Evolutionary conservation across 192 early-diverging fungal genomes (phyloP).

Genomic region (Podila minutissima): DNA sequence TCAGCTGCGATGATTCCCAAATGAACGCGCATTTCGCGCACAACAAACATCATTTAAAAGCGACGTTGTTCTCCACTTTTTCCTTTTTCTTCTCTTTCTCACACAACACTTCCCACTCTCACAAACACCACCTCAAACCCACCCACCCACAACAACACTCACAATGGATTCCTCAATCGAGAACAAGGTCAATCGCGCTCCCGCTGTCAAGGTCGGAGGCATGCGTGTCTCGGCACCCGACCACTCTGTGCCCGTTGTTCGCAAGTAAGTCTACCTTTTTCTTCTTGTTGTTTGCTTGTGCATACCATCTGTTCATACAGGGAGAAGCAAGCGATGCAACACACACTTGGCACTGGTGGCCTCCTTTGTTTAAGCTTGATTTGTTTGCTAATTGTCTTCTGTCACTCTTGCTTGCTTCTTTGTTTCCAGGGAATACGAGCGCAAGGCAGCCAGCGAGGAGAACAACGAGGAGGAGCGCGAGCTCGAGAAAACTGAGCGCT

Average conservation of each 20-base stretch:
- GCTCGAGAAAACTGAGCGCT: conserved; percentile 39
- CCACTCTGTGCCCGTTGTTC: conserved; percentile 43
- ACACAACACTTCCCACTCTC: background rate
- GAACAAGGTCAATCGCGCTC: conserved; percentile 23
- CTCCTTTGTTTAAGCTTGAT: background rate
- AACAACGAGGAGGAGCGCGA: conserved; percentile 46
- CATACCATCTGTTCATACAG: background rate
- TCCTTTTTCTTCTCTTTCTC: background rate
- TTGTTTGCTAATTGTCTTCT: background rate
- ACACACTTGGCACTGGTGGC: background rate
- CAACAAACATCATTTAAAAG: too few species aligned
- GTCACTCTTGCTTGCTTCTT: background rate
- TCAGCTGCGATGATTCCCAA: too few species aligned
- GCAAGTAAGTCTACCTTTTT: conserved; percentile 32
- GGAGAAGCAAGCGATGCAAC: background rate
- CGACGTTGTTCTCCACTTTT: too few species aligned
- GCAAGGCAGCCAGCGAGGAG: conserved; percentile 18
- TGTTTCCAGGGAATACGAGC: conserved; percentile 26
- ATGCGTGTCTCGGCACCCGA: conserved; percentile 38
- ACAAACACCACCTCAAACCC: background rate
- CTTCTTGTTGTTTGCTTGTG: background rate
- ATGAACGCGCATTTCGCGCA: too few species aligned
- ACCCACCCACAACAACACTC: background rate
- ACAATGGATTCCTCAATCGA: conserved; percentile 35
- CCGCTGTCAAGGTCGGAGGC: conserved; percentile 44